Conservation (phyloP, 805 yeast genomes). For the Metschnikowia amazonensis region DNA sequence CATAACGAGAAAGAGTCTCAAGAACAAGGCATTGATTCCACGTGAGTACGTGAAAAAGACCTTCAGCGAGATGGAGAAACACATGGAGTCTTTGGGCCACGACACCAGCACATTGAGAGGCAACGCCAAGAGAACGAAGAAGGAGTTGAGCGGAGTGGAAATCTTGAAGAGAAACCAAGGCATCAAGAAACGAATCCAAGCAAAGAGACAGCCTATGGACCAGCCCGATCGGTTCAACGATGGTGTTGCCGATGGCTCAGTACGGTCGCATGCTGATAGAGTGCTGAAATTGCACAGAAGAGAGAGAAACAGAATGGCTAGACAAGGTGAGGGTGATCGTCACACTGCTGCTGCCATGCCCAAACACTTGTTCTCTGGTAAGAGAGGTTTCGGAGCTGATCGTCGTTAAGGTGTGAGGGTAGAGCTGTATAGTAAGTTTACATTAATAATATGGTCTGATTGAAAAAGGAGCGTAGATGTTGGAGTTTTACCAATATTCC, state of each 20-base stretch:
- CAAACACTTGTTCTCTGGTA: constrained; percentile 93
- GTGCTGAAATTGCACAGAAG: constrained; percentile 86
- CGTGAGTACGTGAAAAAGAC: constrained; percentile 81
- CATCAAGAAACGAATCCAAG: constrained; percentile 37
- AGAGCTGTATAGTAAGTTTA: constrained; percentile 6
- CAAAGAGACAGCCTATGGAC: constrained; percentile 45
- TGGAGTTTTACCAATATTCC: too few relatives aligned
- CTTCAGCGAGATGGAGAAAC: constrained; percentile 76
- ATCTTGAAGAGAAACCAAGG: constrained; percentile 59
- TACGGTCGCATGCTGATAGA: constrained; percentile 82
- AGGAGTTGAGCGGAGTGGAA: constrained; percentile 68
- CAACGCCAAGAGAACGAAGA: constrained; percentile 32
- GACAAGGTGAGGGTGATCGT: constrained; percentile 95
- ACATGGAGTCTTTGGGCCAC: constrained; percentile 86
- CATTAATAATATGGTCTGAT: neutral
- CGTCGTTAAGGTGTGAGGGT: constrained; percentile 59
- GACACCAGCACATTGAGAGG: constrained; percentile 61
- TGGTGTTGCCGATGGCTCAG: constrained; percentile 78
- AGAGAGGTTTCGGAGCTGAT: constrained; percentile 94
- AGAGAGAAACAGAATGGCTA: constrained; percentile 86
- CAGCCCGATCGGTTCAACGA: constrained; percentile 82
- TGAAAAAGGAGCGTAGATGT: too few relatives aligned
- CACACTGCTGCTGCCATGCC: constrained; percentile 81
- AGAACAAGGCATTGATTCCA: constrained; percentile 85
- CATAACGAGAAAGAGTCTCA: constrained; percentile 78